phyloP scores from a whole-genome alignment of 306 rosid genomes.

The Betula pendula region DNA sequence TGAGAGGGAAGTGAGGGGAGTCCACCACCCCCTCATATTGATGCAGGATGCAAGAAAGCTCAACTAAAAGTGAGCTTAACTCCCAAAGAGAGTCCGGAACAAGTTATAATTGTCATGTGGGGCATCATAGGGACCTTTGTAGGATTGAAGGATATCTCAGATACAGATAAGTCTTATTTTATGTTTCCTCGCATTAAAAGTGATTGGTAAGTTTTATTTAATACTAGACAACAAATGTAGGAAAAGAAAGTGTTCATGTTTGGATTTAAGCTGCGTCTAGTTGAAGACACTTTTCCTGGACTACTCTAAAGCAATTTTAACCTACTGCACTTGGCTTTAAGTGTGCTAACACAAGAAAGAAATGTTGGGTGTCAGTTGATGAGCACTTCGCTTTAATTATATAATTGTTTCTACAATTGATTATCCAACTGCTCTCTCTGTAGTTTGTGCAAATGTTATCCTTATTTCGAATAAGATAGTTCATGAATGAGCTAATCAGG shows the following conservation, averaged over 20 bases:
- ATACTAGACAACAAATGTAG: no score
- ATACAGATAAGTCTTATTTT: neutral
- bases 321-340: neutral
- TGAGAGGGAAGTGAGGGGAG: neutral
- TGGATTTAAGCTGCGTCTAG: no score
- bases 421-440: neutral
- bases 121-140: neutral
- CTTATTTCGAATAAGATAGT: neutral
- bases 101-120: neutral
- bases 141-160: neutral
- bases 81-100: neutral
- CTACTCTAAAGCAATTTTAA: neutral
- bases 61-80: neutral
- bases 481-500: neutral
- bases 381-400: neutral
- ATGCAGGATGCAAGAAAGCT: neutral
- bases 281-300: neutral
- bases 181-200: no score
- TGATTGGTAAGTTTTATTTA: neutral
- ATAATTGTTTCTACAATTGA: neutral
- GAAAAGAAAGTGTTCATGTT: no score
- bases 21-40: neutral
- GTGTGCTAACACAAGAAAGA: neutral
- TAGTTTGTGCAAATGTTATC: neutral
- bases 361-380: neutral